phyloP scores from a whole-genome alignment of 1,139 yeast genomes.

The Suhomyces guaymorum region DNA sequence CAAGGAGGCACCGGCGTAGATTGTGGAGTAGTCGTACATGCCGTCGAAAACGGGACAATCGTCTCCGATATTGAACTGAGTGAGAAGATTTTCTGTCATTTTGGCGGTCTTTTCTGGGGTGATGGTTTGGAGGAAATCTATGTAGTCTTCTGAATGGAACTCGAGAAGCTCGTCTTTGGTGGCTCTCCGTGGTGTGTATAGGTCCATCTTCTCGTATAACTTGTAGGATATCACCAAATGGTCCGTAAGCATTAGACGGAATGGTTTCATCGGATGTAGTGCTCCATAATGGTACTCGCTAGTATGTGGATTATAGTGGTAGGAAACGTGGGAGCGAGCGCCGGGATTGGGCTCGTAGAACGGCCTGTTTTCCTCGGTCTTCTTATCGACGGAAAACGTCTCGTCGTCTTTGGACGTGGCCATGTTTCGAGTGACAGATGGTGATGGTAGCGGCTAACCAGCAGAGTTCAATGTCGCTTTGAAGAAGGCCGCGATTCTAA shows the following conservation, averaged over 20 bases:
- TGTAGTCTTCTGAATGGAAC: constrained; percentile 87
- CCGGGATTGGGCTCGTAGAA: constrained; percentile 46
- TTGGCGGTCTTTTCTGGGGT: constrained; percentile 78
- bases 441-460: too few species aligned
- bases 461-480: too few species aligned
- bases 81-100: constrained; percentile 54
- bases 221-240: constrained; percentile 85
- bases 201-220: constrained; percentile 85
- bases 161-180: constrained; percentile 72
- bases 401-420: too few species aligned
- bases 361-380: constrained; percentile 61
- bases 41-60: constrained; percentile 99
- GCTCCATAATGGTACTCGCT: constrained; percentile 87
- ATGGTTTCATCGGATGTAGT: constrained; percentile 98
- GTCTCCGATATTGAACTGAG: constrained; percentile 90
- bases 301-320: constrained; percentile 84
- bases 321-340: constrained; percentile 63
- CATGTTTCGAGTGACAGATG: too few species aligned
- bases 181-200: constrained; percentile 81
- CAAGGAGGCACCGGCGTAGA: constrained; percentile 89
- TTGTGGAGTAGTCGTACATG: constrained; percentile 79
- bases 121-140: constrained; percentile 73
- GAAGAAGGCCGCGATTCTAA: too few species aligned
- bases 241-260: constrained; percentile 89
- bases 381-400: constrained; percentile 54